Evolutionary conservation across 306 rosid species (phyloP).

Genomic region (Oemleria cerasiformis): DNA sequence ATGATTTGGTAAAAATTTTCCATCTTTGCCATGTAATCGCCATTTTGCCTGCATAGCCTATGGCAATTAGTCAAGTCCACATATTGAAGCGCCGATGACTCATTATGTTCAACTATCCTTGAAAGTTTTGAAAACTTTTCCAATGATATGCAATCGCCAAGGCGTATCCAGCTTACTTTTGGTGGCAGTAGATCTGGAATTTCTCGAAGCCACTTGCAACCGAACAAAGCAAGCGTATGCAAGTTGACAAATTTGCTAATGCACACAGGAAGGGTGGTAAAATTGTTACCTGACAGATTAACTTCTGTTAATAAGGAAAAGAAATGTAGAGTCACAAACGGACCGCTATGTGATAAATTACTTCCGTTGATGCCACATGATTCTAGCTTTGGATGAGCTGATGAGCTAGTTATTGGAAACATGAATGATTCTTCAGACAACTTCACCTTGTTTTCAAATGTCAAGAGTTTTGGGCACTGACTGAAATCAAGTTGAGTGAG

Average conservation of each 20-base stretch:
- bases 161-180: background rate
- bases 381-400: background rate
- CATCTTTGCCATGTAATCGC: background rate
- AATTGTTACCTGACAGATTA: background rate
- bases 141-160: background rate
- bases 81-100: background rate
- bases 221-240: accelerated
- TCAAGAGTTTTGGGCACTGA: background rate
- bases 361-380: accelerated
- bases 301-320: background rate
- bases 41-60: background rate
- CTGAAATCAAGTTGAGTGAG: background rate
- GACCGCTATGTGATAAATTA: background rate
- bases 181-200: background rate
- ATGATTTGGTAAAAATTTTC: background rate
- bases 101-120: too few species aligned
- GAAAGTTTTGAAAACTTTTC: background rate
- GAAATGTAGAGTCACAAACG: background rate
- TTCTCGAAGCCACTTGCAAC: background rate
- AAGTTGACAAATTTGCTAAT: background rate
- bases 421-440: background rate
- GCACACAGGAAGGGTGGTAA: background rate
- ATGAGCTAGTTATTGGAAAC: background rate
- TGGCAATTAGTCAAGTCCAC: background rate
- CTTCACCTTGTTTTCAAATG: background rate